Evolutionary conservation across 176 grass and related monocot genomes (phyloP).

Genomic region (Oryza glaberrima): DNA sequence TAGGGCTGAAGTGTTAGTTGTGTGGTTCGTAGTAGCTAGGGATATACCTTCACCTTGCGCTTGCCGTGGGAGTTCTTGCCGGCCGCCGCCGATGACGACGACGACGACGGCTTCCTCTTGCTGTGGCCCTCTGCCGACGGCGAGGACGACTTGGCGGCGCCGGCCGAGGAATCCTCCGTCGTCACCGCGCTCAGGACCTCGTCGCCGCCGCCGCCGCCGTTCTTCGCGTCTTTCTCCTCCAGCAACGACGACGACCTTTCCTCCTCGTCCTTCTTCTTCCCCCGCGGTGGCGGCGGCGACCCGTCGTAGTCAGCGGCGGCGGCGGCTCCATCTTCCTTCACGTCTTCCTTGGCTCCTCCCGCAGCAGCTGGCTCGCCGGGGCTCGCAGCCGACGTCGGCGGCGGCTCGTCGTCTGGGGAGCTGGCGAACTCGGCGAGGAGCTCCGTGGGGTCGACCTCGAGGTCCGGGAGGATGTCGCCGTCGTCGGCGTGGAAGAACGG

Average conservation of each 20-base stretch:
- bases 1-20: slow-evolving; percentile 16
- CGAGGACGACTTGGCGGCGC: slow-evolving; percentile 43
- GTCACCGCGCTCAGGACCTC: slow-evolving; percentile 40
- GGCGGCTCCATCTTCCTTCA: not conserved
- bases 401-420: not conserved
- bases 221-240: slow-evolving; percentile 23
- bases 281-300: not conserved
- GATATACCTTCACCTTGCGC: slow-evolving; percentile 74
- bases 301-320: not conserved
- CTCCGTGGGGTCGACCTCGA: slow-evolving; percentile 85
- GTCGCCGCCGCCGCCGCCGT: not conserved
- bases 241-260: not conserved
- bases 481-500: slow-evolving; percentile 54
- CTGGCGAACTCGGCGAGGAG: slow-evolving; percentile 72
- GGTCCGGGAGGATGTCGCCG: slow-evolving; percentile 84
- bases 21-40: not conserved
- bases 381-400: not conserved
- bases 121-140: slow-evolving; percentile 49
- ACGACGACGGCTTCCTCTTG: slow-evolving; percentile 44
- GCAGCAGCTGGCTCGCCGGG: not conserved
- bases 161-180: slow-evolving; percentile 34
- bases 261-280: not conserved
- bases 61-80: slow-evolving; percentile 69
- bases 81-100: slow-evolving; percentile 6
- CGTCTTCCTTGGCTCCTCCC: not conserved